Conservation (phyloP, 371 early-diverging fungal genomes). For the Actinomortierella wolfii region DNA sequence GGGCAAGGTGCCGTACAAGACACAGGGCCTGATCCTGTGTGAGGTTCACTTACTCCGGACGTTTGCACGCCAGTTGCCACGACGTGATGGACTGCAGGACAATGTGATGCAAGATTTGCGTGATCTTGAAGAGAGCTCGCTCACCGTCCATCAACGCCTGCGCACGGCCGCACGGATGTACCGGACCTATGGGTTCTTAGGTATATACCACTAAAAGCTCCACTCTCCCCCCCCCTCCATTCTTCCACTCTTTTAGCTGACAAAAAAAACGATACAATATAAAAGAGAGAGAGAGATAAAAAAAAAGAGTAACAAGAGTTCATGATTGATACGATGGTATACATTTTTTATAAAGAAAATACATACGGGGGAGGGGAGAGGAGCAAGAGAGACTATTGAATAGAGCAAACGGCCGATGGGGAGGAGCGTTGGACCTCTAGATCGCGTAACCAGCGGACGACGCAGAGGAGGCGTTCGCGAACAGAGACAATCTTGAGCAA, state of each 20-base stretch:
- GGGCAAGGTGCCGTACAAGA: constrained; percentile 58
- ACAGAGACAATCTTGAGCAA: constrained; percentile 46
- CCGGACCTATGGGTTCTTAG: constrained; percentile 42
- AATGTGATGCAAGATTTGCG: constrained; percentile 73
- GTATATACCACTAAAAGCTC: constrained; percentile 11
- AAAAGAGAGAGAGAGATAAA: no score
- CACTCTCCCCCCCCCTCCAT: background rate
- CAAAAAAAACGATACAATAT: no score
- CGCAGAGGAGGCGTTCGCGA: constrained; percentile 49
- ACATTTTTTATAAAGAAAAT: no score
- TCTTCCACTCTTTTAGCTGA: no score
- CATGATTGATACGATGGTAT: no score
- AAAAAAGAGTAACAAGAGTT: no score
- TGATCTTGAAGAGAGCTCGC: constrained; percentile 67
- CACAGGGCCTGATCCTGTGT: constrained; percentile 75
- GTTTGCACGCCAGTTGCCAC: constrained; percentile 55
- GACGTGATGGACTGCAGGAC: constrained; percentile 57
- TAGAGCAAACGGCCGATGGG: constrained; percentile 18
- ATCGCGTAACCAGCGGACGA: constrained; percentile 53
- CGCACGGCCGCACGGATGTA: constrained; percentile 68
- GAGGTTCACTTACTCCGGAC: constrained; percentile 67
- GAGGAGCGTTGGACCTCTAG: constrained; percentile 44
- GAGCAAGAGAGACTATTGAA: no score
- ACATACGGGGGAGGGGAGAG: no score
- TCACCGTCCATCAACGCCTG: constrained; percentile 64